Evolutionary conservation across 768 basidiomycete species (phyloP).

Genomic region (Panellus pusillus): DNA sequence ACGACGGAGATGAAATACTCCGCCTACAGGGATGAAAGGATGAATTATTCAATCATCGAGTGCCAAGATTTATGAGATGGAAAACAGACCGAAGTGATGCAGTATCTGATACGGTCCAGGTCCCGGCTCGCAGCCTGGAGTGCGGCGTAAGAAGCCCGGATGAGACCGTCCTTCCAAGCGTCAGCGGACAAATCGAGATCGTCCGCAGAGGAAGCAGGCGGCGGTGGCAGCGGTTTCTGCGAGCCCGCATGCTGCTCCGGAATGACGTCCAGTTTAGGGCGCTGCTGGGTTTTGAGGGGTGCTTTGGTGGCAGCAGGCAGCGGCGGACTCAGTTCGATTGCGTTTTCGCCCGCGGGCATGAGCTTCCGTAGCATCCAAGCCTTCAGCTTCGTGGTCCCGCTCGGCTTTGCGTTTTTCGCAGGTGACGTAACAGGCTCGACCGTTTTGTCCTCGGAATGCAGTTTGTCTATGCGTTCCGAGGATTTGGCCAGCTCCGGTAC

Average conservation of each 20-base stretch:
- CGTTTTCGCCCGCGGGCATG: conserved; percentile 23
- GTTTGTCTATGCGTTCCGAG: background rate
- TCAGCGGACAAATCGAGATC: conserved; percentile 31
- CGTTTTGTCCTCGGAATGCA: background rate
- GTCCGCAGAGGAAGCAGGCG: background rate
- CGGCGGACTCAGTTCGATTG: background rate
- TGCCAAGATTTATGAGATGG: background rate
- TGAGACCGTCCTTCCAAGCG: conserved; percentile 37
- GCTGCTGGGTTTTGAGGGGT: conserved; percentile 22
- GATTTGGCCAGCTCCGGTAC: background rate
- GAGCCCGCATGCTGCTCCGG: conserved; percentile 10
- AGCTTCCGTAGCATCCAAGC: conserved; percentile 68
- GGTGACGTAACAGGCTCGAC: conserved; percentile 11
- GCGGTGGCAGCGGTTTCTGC: background rate
- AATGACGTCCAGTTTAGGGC: conserved; percentile 34
- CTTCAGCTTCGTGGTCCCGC: conserved; percentile 52
- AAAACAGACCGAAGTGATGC: conserved; percentile 50
- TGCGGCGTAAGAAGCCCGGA: conserved; percentile 46
- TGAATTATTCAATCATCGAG: background rate
- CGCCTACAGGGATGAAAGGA: conserved; percentile 36
- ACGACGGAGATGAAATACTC: conserved; percentile 56
- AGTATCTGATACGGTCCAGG: conserved; percentile 53
- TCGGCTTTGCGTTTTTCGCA: conserved; percentile 22
- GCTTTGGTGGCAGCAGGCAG: no score
- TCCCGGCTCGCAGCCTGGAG: conserved; percentile 58